phyloP scores from a whole-genome alignment of 1,139 yeast genomes.

The Kodamaea ohmeri region DNA sequence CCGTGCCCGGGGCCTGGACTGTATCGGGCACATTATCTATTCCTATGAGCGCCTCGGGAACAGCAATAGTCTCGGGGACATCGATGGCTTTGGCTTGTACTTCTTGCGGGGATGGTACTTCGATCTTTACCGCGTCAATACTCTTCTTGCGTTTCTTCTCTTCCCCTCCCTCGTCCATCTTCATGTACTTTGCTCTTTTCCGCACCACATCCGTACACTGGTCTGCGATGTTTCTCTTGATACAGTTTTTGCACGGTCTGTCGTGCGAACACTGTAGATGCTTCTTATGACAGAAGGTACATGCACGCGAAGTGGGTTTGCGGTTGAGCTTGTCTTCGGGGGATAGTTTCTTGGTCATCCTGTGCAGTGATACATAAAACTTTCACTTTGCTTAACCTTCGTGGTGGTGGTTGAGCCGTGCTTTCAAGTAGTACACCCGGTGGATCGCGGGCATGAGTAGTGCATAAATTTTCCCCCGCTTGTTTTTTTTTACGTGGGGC shows the following conservation, averaged over 20 bases:
- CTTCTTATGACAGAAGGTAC: conserved; percentile 67
- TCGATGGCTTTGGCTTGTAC: background rate
- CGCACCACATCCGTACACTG: conserved; percentile 60
- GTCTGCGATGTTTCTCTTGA: conserved; percentile 54
- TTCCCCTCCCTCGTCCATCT: conserved; percentile 1
- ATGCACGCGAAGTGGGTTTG: conserved; percentile 65
- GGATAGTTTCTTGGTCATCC: conserved; percentile 64
- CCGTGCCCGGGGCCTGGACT: conserved; percentile 1
- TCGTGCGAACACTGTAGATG: conserved; percentile 63
- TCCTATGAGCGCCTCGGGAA: background rate
- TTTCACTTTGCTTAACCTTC: background rate
- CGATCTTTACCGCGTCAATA: background rate
- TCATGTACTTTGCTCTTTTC: conserved; percentile 49
- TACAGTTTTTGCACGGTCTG: conserved; percentile 70
- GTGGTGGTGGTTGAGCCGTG: background rate
- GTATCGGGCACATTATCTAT: background rate
- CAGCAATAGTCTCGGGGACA: background rate
- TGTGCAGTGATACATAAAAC: background rate
- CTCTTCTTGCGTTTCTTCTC: background rate
- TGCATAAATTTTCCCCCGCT: conserved; percentile 1
- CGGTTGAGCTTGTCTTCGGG: conserved; percentile 51
- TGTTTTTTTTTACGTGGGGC: background rate
- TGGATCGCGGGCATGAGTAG: conserved; percentile 6
- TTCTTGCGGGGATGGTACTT: background rate
- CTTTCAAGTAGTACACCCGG: conserved; percentile 5